These are phyloP conservation scores for Pichia cephalocereana DNA, from an alignment of 805 yeast genomes.

Conservation along the genomic window DNA sequence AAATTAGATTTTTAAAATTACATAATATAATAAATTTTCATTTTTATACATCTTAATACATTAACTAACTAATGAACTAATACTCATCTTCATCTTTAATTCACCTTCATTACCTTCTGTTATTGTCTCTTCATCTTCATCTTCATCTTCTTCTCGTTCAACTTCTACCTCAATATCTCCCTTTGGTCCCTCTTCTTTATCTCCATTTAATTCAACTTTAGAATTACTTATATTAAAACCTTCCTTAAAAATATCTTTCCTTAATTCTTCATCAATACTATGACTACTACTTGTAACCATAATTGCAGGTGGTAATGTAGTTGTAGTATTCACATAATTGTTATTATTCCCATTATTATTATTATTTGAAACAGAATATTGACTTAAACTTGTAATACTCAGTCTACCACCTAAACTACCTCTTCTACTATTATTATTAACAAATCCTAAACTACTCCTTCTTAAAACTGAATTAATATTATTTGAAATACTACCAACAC, in stretches of 20 bases:
- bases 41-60: neutral
- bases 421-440: slow-evolving; percentile 4
- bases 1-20: too few relatives aligned
- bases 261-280: neutral
- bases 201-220: neutral
- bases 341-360: neutral
- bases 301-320: neutral
- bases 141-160: neutral
- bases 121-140: neutral
- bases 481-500: slow-evolving; percentile 1
- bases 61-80: slow-evolving; percentile 1
- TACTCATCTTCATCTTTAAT: neutral
- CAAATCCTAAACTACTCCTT: slow-evolving; percentile 4
- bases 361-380: slow-evolving; percentile 6
- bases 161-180: neutral
- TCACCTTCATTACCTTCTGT: slow-evolving; percentile 2
- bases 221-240: slow-evolving; percentile 17
- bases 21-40: too few relatives aligned
- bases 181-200: slow-evolving; percentile 1
- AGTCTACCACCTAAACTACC: slow-evolving; percentile 6
- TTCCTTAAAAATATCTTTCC: slow-evolving; percentile 20
- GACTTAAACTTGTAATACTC: slow-evolving; percentile 11
- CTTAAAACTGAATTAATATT: neutral
- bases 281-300: neutral
- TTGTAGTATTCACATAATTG: neutral